Base-by-base conservation (phyloP, 768 basidiomycete species). In the Tricholoma sp. region DNA sequence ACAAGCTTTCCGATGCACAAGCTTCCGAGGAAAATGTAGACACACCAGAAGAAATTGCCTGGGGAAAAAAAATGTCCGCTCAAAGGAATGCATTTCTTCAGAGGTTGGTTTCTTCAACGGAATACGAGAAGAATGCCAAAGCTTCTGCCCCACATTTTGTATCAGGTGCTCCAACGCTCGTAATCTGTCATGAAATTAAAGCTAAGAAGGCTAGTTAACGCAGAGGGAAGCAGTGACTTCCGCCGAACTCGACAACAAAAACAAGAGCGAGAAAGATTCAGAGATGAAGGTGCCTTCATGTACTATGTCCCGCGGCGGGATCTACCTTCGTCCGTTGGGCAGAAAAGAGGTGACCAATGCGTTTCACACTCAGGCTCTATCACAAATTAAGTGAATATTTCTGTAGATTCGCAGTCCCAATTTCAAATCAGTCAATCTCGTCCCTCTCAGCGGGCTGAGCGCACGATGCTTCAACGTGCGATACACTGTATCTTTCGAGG, bases 51-150 rank as follows among this genome's bases (percentile, higher is more conserved):
- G 94, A 96, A 71, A 72, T 89, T 37, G 81, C 85, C 50, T 93
- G 88, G 83, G 94, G 89, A 17, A 76, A 70, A 58, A 73, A 74
- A 63, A 94, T 93, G 92, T 84, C 88, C 32, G 72, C 75, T 36
- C 78, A 84, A 39, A 78, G 93, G 58, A 86, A 86, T 61, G 64
- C 78, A 36, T 93, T 94, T 64, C 76, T 90, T 49, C 81, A 83
- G 57, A 83, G 81, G 57, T 80, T 91, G 34, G 84, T 91, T 18
- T 75, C 81, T 53, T 76, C 79, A 6, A 64, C 74, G 33, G 80
- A 83, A 51, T 69, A 69, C 29, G 82, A 84, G 33, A 83, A 78
- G 66, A 82, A 76, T 67, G 58, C 66, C 32, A 80, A 74, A 64
- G 66, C 66, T 32, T 66, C 69, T 8, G 63, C 74, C 10, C 73